Base-by-base conservation (phyloP, 768 basidiomycete genomes). In the Serendipita sp. region DNA sequence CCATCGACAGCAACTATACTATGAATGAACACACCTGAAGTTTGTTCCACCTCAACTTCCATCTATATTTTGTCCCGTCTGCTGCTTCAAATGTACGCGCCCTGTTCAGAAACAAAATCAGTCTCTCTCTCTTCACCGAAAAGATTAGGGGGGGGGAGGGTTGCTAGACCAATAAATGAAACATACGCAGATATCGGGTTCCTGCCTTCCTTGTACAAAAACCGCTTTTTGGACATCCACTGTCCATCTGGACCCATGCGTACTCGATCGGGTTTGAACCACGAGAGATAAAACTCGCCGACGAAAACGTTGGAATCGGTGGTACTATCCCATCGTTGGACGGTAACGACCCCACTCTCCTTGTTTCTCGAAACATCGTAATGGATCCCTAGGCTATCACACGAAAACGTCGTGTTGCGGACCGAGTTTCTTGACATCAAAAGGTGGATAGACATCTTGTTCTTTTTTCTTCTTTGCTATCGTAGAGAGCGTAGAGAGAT, bases 361-460 rank as follows among this genome's bases (percentile, higher is more conserved):
- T 32, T 51, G 16, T 24, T n/a, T 37, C 35, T 60, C 5, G 56
- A 28, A n/a, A 60, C 56, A 35, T 30, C 35, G 56, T 60, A 60
- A 35, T 60, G 56, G 35, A 60, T 60, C 2, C 56, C 56, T 2
- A 60, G 56, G n/a, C 56, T 60, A n/a, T 60, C 56, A 38, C 56
- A 60, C 24, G 56, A 60, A 10, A 60, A n/a, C 4, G 56, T 60
- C 24, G 56, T 60, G 35, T 60, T 60, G 56, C 34, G 34, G 16
- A 60, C 56, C 28, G 56, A 60, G 56, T 60, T 60, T 24, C 35
- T 60, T 30, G 56, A 30, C 24, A 60, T 30, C 24, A 32, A 60
- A n/a, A 60, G 56, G 32, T 60, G 56, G 10, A 60, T n/a, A 10
- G 56, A 60, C 56, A 60, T 60, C 11, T 51, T 51, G 48, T 8